A percentile compares a stretch with the other conserved stretches of the same genome.
Evolutionary conservation across 306 rosid genomes (phyloP).

Genomic region (Castanospermum australe): DNA sequence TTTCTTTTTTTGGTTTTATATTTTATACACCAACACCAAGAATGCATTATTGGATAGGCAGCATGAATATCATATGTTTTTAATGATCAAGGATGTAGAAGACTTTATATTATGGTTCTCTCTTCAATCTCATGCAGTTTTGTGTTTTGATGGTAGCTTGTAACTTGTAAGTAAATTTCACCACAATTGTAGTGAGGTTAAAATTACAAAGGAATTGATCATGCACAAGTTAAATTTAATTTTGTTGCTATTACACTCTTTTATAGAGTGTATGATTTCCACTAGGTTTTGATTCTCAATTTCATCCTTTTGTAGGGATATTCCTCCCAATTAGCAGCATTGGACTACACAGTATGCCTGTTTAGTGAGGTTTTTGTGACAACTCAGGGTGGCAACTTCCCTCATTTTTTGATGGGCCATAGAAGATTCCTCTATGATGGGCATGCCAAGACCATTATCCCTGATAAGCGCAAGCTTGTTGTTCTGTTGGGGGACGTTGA

Average conservation of each 20-base stretch:
- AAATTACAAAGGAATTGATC: not conserved
- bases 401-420: constrained; percentile 97
- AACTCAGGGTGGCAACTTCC: constrained; percentile 99
- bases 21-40: not conserved
- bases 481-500: constrained; percentile 58
- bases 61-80: not conserved
- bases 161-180: not conserved
- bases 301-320: constrained; percentile 57
- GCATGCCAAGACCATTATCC: constrained; percentile 86
- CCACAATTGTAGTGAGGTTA: not conserved
- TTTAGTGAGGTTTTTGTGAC: constrained; percentile 94
- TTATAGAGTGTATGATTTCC: constrained; percentile 7
- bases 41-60: constrained; percentile 10
- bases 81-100: not conserved
- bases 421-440: constrained; percentile 79
- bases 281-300: constrained; percentile 20
- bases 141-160: not conserved
- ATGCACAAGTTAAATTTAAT: not conserved
- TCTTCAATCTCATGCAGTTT: constrained; percentile 11
- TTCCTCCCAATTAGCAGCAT: constrained; percentile 93
- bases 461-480: constrained; percentile 93
- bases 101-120: constrained; percentile 13
- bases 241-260: not conserved
- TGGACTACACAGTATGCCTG: constrained; percentile 88
- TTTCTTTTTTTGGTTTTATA: not conserved